Evolutionary conservation across 139 green algal genomes (phyloP).

Genomic region (Chlamydomonas sp.): DNA sequence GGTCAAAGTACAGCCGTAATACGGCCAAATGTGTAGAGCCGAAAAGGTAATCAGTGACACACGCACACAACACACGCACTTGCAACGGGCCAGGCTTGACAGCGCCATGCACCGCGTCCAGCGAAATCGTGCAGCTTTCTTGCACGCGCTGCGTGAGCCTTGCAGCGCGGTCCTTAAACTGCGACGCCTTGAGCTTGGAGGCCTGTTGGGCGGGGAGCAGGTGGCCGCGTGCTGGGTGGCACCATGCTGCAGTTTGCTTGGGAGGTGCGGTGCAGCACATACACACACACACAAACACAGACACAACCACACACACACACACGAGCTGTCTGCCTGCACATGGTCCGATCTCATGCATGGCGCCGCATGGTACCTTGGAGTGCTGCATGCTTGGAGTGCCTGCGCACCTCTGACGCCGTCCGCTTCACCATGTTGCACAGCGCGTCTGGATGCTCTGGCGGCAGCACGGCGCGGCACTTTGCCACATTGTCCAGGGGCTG

Average conservation of each 20-base stretch:
- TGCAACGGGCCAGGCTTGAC: slow-evolving; percentile 3
- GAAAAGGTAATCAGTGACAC: too few species aligned
- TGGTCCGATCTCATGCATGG: too few species aligned
- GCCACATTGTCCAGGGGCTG: slow-evolving; percentile 52
- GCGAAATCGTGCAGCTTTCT: slow-evolving; percentile 11
- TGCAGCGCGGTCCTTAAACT: slow-evolving; percentile 9
- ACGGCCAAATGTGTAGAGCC: too few species aligned
- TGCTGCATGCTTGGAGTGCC: too few species aligned
- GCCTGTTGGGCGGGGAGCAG: not conserved
- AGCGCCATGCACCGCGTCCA: not conserved
- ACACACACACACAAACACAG: too few species aligned
- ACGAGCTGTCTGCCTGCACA: not conserved
- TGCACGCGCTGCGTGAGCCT: slow-evolving; percentile 10
- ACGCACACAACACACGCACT: too few species aligned
- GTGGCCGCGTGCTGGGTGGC: not conserved
- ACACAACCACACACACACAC: slow-evolving; percentile 1
- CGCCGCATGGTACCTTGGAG: too few species aligned
- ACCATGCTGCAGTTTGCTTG: too few species aligned
- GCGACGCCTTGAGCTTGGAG: slow-evolving; percentile 1
- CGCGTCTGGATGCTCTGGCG: slow-evolving; percentile 29
- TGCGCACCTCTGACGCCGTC: slow-evolving; percentile 7
- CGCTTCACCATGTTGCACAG: not conserved
- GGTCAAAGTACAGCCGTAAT: too few species aligned
- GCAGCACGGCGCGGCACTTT: slow-evolving; percentile 47
- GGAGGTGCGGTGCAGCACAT: too few species aligned